phyloP scores from a whole-genome alignment of 352 stramenopile genomes.

The Phytopythium delawarense region DNA sequence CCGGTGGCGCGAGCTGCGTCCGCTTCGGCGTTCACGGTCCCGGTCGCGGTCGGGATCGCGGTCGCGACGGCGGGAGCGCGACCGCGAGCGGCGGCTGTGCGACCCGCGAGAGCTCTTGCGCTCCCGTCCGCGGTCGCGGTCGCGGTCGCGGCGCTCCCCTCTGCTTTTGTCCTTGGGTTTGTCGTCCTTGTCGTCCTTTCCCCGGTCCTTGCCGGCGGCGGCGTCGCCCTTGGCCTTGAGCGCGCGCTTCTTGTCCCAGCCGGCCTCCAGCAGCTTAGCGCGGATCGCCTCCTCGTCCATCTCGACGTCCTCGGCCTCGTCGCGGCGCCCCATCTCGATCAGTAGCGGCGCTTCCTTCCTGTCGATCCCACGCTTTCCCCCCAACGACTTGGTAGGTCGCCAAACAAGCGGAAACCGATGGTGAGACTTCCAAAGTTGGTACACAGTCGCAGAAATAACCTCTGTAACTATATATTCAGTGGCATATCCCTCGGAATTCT shows the following conservation, averaged over 20 bases:
- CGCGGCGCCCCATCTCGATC: conserved; percentile 4
- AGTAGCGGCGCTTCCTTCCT: background rate
- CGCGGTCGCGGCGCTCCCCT: conserved; percentile 11
- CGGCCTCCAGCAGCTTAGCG: conserved; percentile 62
- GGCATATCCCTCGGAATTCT: too few relatives aligned
- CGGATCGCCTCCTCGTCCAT: conserved; percentile 67
- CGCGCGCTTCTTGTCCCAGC: conserved; percentile 57
- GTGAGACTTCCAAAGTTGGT: too few relatives aligned
- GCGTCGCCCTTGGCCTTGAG: conserved; percentile 15
- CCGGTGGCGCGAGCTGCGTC: conserved; percentile 28
- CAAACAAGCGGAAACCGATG: too few relatives aligned
- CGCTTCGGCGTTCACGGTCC: conserved; percentile 22
- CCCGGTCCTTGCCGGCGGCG: conserved; percentile 10
- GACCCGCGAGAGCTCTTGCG: conserved; percentile 17
- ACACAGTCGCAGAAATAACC: too few relatives aligned
- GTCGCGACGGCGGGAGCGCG: conserved; percentile 18
- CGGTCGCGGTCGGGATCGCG: conserved; percentile 11
- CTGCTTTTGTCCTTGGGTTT: conserved; percentile 17
- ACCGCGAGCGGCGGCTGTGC: conserved; percentile 14
- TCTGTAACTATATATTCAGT: too few relatives aligned
- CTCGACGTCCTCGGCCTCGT: conserved; percentile 16
- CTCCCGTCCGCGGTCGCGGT: conserved; percentile 11
- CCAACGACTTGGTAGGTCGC: too few relatives aligned
- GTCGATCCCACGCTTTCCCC: background rate
- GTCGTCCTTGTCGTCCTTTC: background rate